A percentile compares a stretch with the other conserved stretches of the same genome.
phyloP scores from a whole-genome alignment of 2,329 filamentous ascomycete genomes.

The Cercospora berteroae region DNA sequence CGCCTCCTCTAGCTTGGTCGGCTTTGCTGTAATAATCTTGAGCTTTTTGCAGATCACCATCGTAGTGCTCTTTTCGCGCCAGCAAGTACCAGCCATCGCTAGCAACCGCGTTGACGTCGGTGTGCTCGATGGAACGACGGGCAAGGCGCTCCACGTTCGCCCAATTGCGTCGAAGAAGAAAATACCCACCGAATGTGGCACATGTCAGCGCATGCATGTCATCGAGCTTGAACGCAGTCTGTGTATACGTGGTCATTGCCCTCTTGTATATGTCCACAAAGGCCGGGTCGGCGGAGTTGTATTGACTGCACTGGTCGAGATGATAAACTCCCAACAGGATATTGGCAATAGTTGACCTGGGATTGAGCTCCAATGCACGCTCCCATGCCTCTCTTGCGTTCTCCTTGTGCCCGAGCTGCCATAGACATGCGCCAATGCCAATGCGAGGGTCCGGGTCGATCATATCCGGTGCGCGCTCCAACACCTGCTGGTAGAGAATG shows the following conservation, averaged over 20 bases:
- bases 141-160: constrained; percentile 81
- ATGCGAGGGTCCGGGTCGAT: constrained; percentile 93
- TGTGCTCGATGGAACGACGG: constrained; percentile 90
- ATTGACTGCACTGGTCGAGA: constrained; percentile 79
- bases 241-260: constrained; percentile 91
- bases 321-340: constrained; percentile 88
- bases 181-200: constrained; percentile 86
- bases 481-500: constrained; percentile 78
- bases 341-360: constrained; percentile 84
- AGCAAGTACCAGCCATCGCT: constrained; percentile 97
- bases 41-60: constrained; percentile 70
- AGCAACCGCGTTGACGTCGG: constrained; percentile 92
- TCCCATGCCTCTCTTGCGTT: constrained; percentile 91
- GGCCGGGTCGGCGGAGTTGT: constrained; percentile 77
- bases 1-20: constrained; percentile 85
- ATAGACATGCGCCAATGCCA: constrained; percentile 94
- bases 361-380: constrained; percentile 75
- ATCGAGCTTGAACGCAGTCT: constrained; percentile 90
- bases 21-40: constrained; percentile 84
- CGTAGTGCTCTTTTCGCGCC: constrained; percentile 85
- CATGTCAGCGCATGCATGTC: constrained; percentile 88
- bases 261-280: constrained; percentile 86
- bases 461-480: constrained; percentile 81
- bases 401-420: constrained; percentile 92
- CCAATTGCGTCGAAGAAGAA: constrained; percentile 77